phyloP scores from a whole-genome alignment of 2,329 filamentous ascomycete species.

The Xylariales sp. region DNA sequence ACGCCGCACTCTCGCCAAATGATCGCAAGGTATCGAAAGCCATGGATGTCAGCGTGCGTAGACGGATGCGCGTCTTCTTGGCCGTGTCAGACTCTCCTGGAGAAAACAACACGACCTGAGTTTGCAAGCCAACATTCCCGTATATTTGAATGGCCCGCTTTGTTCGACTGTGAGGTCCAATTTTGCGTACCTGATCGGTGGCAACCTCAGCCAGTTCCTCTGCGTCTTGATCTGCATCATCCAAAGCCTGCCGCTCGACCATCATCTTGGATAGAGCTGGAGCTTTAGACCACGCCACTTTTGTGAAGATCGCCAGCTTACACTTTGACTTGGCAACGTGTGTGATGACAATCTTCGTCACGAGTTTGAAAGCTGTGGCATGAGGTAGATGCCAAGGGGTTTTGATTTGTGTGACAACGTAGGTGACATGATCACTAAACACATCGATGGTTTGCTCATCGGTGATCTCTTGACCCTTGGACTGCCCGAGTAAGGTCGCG shows the following conservation, averaged over 20 bases:
- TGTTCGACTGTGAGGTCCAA: constrained; percentile 70
- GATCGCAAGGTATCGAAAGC: constrained; percentile 69
- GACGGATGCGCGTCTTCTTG: constrained; percentile 56
- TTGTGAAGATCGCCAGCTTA: constrained; percentile 83
- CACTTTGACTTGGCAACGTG: constrained; percentile 89
- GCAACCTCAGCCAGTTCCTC: constrained; percentile 72
- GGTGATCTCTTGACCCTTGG: constrained; percentile 58
- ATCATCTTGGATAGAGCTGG: constrained; percentile 57
- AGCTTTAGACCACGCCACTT: constrained; percentile 78
- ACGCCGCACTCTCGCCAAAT: constrained; percentile 69
- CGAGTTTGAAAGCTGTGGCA: constrained; percentile 70
- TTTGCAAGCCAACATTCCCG: constrained; percentile 67
- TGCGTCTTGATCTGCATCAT: constrained; percentile 68
- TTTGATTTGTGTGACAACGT: constrained; percentile 59
- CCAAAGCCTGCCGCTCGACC: constrained; percentile 67
- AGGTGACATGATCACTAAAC: constrained; percentile 69
- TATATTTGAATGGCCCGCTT: constrained; percentile 78
- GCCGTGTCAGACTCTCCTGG: constrained; percentile 41
- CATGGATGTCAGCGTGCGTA: constrained; percentile 62
- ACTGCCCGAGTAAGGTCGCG: constrained; percentile 59
- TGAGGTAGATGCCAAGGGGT: constrained; percentile 83
- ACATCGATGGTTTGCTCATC: constrained; percentile 87
- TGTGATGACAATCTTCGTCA: constrained; percentile 91
- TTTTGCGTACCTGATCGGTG: constrained; percentile 70
- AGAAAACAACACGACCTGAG: constrained; percentile 57